A percentile compares a stretch with the other conserved stretches of the same genome.
phyloP scores from a whole-genome alignment of 2,329 filamentous ascomycete species.

The Hortaea werneckii region DNA sequence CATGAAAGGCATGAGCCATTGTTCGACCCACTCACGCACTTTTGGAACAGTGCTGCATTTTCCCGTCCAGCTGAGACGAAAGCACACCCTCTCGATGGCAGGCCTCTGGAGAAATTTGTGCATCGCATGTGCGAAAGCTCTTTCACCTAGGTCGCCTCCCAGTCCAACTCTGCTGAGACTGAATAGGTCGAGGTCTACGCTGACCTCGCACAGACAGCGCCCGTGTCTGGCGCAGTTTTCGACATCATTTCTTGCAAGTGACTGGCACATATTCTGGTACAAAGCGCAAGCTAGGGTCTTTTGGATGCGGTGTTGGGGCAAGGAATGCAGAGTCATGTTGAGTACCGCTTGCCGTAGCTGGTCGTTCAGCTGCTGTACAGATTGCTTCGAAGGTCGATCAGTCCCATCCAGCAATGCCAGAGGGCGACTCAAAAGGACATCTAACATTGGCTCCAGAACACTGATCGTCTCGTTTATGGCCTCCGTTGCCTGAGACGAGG shows the following conservation, averaged over 20 bases:
- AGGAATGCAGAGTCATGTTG: conserved; percentile 14
- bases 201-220: conserved; percentile 18
- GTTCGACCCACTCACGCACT: conserved; percentile 58
- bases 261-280: conserved; percentile 15
- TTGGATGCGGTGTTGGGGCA: conserved; percentile 19
- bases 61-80: conserved; percentile 47
- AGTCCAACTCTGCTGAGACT: conserved; percentile 53
- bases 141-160: conserved; percentile 58
- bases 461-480: conserved; percentile 23
- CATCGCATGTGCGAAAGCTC: conserved; percentile 62
- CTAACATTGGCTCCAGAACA: conserved; percentile 27
- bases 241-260: conserved; percentile 7
- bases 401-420: too few species aligned
- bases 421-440: conserved; percentile 18
- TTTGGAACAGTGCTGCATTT: conserved; percentile 48
- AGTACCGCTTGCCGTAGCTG: conserved; percentile 13
- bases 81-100: conserved; percentile 48
- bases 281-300: conserved; percentile 16
- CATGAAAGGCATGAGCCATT: conserved; percentile 54
- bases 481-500: neutral
- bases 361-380: too few species aligned
- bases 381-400: too few species aligned
- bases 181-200: conserved; percentile 11
- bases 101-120: conserved; percentile 55
- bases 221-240: conserved; percentile 34